phyloP scores from a whole-genome alignment of 2,329 filamentous ascomycete species.

The Ophiostoma ips region DNA sequence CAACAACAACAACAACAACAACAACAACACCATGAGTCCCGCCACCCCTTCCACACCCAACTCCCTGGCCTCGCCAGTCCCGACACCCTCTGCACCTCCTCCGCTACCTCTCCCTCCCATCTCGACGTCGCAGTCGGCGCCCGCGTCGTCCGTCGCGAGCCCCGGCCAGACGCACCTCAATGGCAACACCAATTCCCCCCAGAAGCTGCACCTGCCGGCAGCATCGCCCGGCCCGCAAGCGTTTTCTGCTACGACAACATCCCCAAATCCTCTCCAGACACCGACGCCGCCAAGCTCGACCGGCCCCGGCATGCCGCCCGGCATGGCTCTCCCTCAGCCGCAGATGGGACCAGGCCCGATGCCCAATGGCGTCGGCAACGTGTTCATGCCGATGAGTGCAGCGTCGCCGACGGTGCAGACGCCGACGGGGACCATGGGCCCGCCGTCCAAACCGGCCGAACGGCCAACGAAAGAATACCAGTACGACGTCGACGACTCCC shows the following conservation, averaged over 20 bases:
- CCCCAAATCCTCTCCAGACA: conserved; percentile 7
- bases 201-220: conserved; percentile 4
- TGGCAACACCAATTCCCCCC: conserved; percentile 5
- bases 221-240: conserved; percentile 4
- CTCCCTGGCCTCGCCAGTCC: conserved; percentile 11
- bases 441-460: conserved; percentile 47
- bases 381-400: conserved; percentile 7
- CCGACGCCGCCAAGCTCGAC: conserved; percentile 9
- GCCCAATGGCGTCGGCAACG: conserved; percentile 3
- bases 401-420: conserved; percentile 6
- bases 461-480: conserved; percentile 46
- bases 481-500: conserved; percentile 69
- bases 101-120: conserved; percentile 48
- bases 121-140: conserved; percentile 30
- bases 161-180: conserved; percentile 1
- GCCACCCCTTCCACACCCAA: conserved; percentile 13
- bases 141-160: conserved; percentile 4
- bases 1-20: not conserved
- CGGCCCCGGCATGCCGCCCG: conserved; percentile 8
- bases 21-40: conserved; percentile 8
- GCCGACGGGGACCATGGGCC: conserved; percentile 31
- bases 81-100: conserved; percentile 4
- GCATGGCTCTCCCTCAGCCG: conserved; percentile 3
- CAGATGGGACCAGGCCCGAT: conserved; percentile 2
- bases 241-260: too few relatives aligned